Base-by-base conservation (phyloP, 2,329 filamentous ascomycete species). In the Acrocalymma vagum region DNA sequence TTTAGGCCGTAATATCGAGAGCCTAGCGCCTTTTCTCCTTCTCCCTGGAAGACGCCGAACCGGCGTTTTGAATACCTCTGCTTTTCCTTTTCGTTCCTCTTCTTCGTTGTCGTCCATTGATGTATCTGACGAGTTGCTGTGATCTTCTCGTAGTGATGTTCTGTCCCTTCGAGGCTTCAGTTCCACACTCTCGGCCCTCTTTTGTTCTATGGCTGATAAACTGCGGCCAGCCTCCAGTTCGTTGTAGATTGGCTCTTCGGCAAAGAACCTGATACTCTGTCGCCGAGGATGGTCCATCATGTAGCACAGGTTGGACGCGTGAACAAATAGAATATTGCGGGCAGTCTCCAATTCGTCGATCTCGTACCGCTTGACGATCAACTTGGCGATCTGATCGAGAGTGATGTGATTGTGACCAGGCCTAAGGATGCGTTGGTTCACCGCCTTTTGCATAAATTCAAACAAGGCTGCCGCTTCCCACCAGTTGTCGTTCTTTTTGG, bases 401-500 rank as follows among this genome's bases (percentile, higher is more conserved):
- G 59, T 70, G 11, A 70, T 60, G 29, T 63, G 58, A n/a, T 64
- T 53, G 21, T 56, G 53, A 1, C 58, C 62, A 14, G 51, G 48
- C 28, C 54, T 54, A 11, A 71, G 29, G 11, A 50, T 53, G 9
- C 58, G 53, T 25, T 67, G 65, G 23, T 65, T 67, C 6, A 69
- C 58, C 14, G 62, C 62, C 32, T 67, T 70, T 31, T 69, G 66
- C 56, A 72, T 70, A 43, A 71, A 68, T 21, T 70, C 68, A 45
- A 70, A 72, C 5, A 72, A 43, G 13, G 60, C 57, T 6, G 65
- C 54, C 7, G 66, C 58, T 38, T 66, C 60, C 65, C 68, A 72
- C 68, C 69, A 72, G 18, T 69, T 70, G 27, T 68, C 52, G 22
- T 71, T 63, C 33, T 71, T 71, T 52, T 62, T 69, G 7, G 64